phyloP scores from a whole-genome alignment of 805 yeast species.

The Hanseniaspora singularis region DNA sequence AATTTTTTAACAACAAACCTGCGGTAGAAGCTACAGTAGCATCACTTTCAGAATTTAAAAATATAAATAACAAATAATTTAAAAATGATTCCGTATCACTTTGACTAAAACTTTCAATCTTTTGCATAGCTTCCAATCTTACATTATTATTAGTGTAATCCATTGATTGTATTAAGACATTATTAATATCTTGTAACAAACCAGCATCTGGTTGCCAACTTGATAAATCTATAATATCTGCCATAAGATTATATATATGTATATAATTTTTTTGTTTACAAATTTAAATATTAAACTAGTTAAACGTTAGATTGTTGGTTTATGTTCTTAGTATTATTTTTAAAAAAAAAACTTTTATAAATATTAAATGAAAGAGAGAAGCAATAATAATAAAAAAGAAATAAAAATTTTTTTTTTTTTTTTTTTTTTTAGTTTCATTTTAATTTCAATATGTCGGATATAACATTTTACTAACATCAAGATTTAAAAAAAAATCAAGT shows the following conservation, averaged over 20 bases:
- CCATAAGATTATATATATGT: neutral
- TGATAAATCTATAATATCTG: neutral
- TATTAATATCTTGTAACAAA: conserved; percentile 1
- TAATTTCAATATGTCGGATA: too few species aligned
- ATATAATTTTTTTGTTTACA: neutral
- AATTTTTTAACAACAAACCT: conserved; percentile 74
- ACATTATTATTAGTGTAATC: conserved; percentile 7
- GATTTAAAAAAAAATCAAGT: too few species aligned
- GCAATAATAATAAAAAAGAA: too few species aligned
- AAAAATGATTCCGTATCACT: conserved; percentile 35
- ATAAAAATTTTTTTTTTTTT: too few species aligned
- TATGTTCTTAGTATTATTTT: too few species aligned
- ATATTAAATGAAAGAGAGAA: too few species aligned
- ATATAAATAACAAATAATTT: conserved; percentile 61
- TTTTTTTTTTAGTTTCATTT: too few species aligned
- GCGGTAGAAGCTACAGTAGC: conserved; percentile 69
- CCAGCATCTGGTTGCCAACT: conserved; percentile 6
- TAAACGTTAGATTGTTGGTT: too few species aligned
- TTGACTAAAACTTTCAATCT: conserved; percentile 7
- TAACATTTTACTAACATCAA: too few species aligned
- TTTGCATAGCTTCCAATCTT: conserved; percentile 7
- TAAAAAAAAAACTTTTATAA: too few species aligned
- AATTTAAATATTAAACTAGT: too few species aligned
- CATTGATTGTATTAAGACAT: conserved; percentile 2
- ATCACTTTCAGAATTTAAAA: conserved; percentile 42